Conservation (phyloP, 176 grass and related monocot genomes). For the Aegilops tauschii region DNA sequence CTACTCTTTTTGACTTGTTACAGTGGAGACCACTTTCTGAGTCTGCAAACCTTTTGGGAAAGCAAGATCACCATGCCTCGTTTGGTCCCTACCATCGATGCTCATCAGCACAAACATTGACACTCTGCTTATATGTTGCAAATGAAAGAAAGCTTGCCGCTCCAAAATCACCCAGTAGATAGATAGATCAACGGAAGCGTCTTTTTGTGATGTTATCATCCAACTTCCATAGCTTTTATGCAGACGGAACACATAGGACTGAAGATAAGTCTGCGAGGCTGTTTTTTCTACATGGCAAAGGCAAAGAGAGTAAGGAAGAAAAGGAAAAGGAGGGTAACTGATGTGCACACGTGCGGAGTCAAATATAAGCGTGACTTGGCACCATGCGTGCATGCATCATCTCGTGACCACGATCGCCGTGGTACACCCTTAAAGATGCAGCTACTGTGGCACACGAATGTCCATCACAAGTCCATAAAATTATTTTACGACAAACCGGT, state of each 20-base stretch:
- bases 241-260: no score
- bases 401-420: not conserved
- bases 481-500: no score
- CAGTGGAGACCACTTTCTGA: slow-evolving; percentile 34
- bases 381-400: slow-evolving; percentile 6
- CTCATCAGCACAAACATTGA: not conserved
- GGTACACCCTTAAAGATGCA: no score
- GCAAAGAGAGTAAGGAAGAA: not conserved
- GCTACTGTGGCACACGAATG: no score
- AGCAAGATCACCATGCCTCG: slow-evolving; percentile 29
- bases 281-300: slow-evolving; percentile 30
- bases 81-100: not conserved
- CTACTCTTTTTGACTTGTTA: slow-evolving; percentile 36
- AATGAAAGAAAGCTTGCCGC: not conserved
- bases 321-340: not conserved
- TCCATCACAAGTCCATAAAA: no score
- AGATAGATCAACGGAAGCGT: not conserved
- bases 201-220: not conserved
- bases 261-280: not conserved
- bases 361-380: slow-evolving; percentile 18
- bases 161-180: not conserved
- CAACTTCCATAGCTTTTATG: not conserved
- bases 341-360: slow-evolving; percentile 5
- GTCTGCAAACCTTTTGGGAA: slow-evolving; percentile 35
- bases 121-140: not conserved